Evolutionary conservation across 768 basidiomycete genomes (phyloP), one percentile per base, ranked within the genome.

Genomic region (Megacollybia marginata): DNA sequence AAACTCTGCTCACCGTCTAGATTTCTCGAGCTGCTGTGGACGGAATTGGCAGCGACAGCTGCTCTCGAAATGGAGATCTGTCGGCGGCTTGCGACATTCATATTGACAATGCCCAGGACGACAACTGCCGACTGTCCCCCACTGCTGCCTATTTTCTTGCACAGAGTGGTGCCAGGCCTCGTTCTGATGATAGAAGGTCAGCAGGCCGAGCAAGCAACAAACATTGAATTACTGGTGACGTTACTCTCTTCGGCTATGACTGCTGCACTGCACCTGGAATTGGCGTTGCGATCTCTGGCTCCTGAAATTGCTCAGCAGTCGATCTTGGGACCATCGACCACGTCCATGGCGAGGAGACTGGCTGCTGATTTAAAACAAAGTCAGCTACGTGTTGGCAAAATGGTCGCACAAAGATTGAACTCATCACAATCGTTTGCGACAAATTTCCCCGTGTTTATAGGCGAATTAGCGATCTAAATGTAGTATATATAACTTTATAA

Each of bases 101-200:
- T 82, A 35, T 71, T 91, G 35, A 76, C 81, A 28, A 78, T 71
- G 53, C 86, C 87, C 38, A 79, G 78, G 19, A 65, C 69, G 16
- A 61, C 75, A 9, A 65, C 64, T 9, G 64, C 65, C 4, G 59
- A 56, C 43, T 61, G 63, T 1, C 81, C 83, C 1, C 86, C 87
- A 1, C 71, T 91, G 6, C 69, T 92, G 18, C 87, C 87, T 0
- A 73, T 87, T 28, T 91, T 90, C 62, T 59, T 88, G 53, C 79
- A 86, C 60, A 68, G 78, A 50, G 64, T 85, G n/a, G 61, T 86
- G 12, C 88, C 88, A 2, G 68, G 72, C 15, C 59, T 90, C 44
- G 74, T 90, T 48, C 61, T 67, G 8, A 56, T 59, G 15, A 75
- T 84, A 46, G 86, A 90, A 58, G 67, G 66, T 5, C 73, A 77